phyloP scores from a whole-genome alignment of 2,329 filamentous ascomycete genomes.

The Helicocarpus griseus region DNA sequence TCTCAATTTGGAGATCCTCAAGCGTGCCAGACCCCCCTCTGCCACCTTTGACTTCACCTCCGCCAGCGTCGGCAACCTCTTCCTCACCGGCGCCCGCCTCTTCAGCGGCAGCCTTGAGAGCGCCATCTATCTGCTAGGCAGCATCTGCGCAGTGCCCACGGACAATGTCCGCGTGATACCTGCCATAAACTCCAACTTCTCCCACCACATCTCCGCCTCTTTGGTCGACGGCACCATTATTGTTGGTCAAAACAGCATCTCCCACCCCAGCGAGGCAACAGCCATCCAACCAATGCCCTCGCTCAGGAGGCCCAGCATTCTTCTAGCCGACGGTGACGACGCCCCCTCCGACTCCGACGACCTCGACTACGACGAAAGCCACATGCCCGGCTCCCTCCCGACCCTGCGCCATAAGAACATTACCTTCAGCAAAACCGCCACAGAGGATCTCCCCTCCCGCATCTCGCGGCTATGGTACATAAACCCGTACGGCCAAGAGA shows the following conservation, averaged over 20 bases:
- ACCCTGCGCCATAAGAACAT: conserved; percentile 74
- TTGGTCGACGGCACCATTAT: conserved; percentile 68
- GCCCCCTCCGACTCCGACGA: conserved; percentile 23
- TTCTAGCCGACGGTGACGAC: conserved; percentile 23
- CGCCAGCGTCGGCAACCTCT: conserved; percentile 69
- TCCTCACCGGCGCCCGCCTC: conserved; percentile 73
- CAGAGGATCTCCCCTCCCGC: conserved; percentile 67
- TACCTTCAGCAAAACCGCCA: conserved; percentile 66
- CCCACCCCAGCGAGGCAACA: conserved; percentile 65
- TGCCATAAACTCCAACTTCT: conserved; percentile 89
- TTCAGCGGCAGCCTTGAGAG: conserved; percentile 91
- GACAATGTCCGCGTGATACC: conserved; percentile 68
- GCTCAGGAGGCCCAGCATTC: conserved; percentile 25
- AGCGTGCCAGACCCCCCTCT: conserved; percentile 57
- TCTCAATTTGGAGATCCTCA: conserved; percentile 68
- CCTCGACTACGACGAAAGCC: conserved; percentile 32
- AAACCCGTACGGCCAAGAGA: conserved; percentile 96
- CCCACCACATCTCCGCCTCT: conserved; percentile 83
- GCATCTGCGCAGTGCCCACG: conserved; percentile 73
- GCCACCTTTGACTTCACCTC: conserved; percentile 69
- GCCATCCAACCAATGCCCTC: conserved; percentile 28
- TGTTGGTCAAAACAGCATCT: conserved; percentile 86
- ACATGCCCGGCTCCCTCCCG: conserved; percentile 57
- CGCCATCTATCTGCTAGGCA: conserved; percentile 79
- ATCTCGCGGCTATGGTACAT: conserved; percentile 92